Conservation (phyloP, 2,329 filamentous ascomycete genomes). For the Phaeosphaeria sp. region DNA sequence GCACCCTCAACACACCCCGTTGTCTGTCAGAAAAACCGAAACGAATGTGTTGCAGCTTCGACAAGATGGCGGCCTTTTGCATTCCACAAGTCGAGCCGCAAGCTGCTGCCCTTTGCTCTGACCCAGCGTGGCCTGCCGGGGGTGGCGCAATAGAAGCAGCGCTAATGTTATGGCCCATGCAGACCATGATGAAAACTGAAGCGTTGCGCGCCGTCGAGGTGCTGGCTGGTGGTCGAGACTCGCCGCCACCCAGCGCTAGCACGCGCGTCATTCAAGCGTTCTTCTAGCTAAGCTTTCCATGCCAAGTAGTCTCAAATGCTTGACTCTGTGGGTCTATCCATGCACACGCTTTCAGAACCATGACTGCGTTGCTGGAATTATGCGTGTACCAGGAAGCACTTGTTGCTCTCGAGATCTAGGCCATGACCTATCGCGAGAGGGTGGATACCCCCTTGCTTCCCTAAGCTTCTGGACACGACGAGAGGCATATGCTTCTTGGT, state of each 20-base stretch:
- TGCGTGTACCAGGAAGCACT: not conserved
- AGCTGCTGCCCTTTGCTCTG: not conserved
- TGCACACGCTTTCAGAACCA: not conserved
- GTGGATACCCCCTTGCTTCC: not conserved
- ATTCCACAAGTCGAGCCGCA: not conserved
- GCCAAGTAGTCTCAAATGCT: conserved; percentile 7
- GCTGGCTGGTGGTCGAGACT: conserved; percentile 1
- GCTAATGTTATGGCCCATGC: not conserved
- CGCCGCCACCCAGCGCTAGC: not conserved
- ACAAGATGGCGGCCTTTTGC: not conserved
- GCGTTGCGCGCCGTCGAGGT: not conserved
- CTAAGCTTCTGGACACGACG: not conserved
- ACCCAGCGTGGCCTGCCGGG: not conserved
- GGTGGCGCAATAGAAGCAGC: not conserved
- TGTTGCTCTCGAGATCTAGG: not conserved
- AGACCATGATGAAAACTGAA: not conserved
- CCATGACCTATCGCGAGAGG: not conserved
- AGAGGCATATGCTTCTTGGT: not conserved
- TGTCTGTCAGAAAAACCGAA: not conserved
- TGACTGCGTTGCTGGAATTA: not conserved
- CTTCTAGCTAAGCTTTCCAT: conserved; percentile 3
- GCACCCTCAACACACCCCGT: not conserved
- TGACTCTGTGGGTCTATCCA: conserved; percentile 32
- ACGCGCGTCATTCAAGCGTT: conserved; percentile 3
- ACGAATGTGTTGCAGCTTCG: not conserved